Percentiles rank a stretch among this genome's conserved stretches.
Conservation (phyloP, 352 stramenopile genomes). For the Globisporangium nodosum region DNA sequence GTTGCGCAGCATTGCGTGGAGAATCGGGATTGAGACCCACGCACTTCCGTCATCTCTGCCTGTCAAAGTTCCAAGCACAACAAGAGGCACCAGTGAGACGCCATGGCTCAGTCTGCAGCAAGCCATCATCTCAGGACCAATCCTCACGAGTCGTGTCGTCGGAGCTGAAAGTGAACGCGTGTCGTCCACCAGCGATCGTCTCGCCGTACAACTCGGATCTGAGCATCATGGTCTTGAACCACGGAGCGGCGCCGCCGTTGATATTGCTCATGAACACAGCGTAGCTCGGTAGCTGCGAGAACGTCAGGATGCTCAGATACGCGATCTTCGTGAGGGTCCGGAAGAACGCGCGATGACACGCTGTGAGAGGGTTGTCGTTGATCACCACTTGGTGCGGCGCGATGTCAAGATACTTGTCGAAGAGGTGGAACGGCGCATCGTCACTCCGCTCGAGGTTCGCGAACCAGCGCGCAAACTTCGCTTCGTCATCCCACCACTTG, state of each 20-base stretch:
- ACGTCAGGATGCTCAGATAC: constrained; percentile 21
- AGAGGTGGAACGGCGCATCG: constrained; percentile 17
- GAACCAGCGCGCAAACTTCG: constrained; percentile 24
- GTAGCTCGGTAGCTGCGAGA: constrained; percentile 18
- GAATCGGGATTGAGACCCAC: constrained; percentile 23
- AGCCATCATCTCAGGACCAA: neutral
- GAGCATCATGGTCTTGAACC: constrained; percentile 21
- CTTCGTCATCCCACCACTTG: constrained; percentile 31
- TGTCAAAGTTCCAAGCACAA: constrained; percentile 1
- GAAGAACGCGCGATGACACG: constrained; percentile 34
- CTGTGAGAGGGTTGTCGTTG: constrained; percentile 23
- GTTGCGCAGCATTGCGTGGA: constrained; percentile 20
- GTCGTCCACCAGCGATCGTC: constrained; percentile 15
- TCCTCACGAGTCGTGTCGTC: constrained; percentile 14
- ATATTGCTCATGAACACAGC: constrained; percentile 31
- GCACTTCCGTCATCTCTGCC: constrained; percentile 27
- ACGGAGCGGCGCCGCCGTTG: constrained; percentile 21
- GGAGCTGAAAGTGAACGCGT: constrained; percentile 16
- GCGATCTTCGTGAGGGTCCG: constrained; percentile 26
- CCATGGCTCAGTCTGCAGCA: no score
- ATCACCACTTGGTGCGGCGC: constrained; percentile 13
- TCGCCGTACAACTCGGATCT: constrained; percentile 19
- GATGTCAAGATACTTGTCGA: constrained; percentile 24
- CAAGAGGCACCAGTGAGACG: neutral
- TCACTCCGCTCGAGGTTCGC: constrained; percentile 16